Evolutionary conservation across 768 basidiomycete genomes (phyloP).

Genomic region (Suillus subalutaceus): DNA sequence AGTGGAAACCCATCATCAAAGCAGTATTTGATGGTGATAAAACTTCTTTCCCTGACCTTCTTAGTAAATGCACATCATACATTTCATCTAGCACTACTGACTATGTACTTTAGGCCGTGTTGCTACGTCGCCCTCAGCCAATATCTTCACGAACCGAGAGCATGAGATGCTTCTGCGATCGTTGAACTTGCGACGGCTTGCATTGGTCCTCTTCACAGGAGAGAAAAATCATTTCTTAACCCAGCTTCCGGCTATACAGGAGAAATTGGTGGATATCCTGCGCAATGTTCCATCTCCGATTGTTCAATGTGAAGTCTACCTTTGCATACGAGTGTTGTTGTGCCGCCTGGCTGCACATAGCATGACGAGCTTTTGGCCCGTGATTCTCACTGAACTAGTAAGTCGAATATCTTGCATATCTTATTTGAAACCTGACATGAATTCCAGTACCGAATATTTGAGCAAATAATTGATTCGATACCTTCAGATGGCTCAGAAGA

Average conservation of each 20-base stretch:
- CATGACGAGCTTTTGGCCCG: constrained; percentile 95
- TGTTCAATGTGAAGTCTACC: constrained; percentile 93
- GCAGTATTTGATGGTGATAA: constrained; percentile 86
- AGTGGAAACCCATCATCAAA: constrained; percentile 81
- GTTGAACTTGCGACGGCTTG: constrained; percentile 83
- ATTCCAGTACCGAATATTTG: constrained; percentile 84
- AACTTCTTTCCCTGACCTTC: constrained; percentile 79
- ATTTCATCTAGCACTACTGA: constrained; percentile 35
- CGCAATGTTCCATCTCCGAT: constrained; percentile 77
- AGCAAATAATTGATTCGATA: constrained; percentile 68
- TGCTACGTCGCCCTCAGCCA: constrained; percentile 85
- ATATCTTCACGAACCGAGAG: constrained; percentile 95
- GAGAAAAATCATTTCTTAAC: constrained; percentile 92
- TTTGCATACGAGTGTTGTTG: constrained; percentile 88
- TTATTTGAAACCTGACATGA: constrained; percentile 4
- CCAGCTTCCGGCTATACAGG: constrained; percentile 92
- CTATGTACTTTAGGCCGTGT: constrained; percentile 60
- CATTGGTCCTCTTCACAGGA: constrained; percentile 82
- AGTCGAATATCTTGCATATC: constrained; percentile 20
- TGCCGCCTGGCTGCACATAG: constrained; percentile 92
- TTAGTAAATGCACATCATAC: constrained; percentile 56
- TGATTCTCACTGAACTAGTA: constrained; percentile 90
- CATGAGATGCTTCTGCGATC: constrained; percentile 90
- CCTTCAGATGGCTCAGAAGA: constrained; percentile 87
- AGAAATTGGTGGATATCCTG: constrained; percentile 92